Evolutionary conservation across 2,329 filamentous ascomycete genomes (phyloP).

Genomic region (Aspergillus transmontanensis): DNA sequence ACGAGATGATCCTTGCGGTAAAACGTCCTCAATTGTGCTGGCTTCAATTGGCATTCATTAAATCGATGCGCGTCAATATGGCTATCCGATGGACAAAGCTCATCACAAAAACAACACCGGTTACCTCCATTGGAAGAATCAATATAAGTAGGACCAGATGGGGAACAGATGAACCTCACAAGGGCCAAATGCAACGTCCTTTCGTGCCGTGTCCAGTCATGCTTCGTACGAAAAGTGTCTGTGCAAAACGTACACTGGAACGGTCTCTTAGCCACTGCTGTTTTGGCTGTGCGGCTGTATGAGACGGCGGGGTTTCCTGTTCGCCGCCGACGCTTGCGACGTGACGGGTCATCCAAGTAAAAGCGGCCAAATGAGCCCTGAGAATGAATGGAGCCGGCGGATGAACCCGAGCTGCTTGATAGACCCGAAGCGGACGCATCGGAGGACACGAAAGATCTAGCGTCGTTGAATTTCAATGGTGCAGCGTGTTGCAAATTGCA

Average conservation of each 20-base stretch:
- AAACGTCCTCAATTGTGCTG: constrained; percentile 56
- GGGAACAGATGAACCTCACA: constrained; percentile 56
- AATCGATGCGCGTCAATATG: constrained; percentile 58
- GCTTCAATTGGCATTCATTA: constrained; percentile 55
- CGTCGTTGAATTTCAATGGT: background rate
- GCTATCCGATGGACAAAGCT: constrained; percentile 47
- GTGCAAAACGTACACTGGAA: constrained; percentile 52
- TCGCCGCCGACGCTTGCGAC: constrained; percentile 50
- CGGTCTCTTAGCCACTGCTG: constrained; percentile 25
- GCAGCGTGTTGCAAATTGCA: background rate
- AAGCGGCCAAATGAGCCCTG: constrained; percentile 48
- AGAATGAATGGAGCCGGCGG: constrained; percentile 18
- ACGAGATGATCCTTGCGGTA: constrained; percentile 61
- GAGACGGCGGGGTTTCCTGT: background rate
- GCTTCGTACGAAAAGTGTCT: constrained; percentile 49
- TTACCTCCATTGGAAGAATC: background rate
- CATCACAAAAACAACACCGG: constrained; percentile 53
- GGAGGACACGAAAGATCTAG: constrained; percentile 10
- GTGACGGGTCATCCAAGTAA: constrained; percentile 45
- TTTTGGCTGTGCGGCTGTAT: constrained; percentile 31
- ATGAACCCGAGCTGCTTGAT: constrained; percentile 20
- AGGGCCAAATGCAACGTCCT: constrained; percentile 50
- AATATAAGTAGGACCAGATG: constrained; percentile 50
- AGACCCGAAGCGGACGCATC: constrained; percentile 13
- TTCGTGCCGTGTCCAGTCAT: constrained; percentile 53